A percentile compares a stretch with the other conserved stretches of the same genome.
Conservation (phyloP, 176 grass and related monocot genomes). For the Ensete glaucum region DNA sequence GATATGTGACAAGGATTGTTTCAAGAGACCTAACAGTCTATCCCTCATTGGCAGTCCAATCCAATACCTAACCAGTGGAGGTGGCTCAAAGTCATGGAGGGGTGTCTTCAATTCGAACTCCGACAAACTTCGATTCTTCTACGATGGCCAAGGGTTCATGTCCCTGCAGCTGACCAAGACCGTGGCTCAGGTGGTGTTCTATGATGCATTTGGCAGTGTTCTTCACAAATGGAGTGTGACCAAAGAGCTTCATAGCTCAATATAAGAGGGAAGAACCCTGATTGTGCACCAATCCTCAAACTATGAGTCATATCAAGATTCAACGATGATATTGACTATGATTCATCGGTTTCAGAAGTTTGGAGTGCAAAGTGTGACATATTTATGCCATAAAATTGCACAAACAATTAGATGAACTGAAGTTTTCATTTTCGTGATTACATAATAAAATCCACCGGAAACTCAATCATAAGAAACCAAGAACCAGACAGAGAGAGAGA, state of each 20-base stretch:
- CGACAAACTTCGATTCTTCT: conserved; percentile 60
- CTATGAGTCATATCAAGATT: too few species aligned
- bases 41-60: conserved; percentile 28
- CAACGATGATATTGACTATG: too few species aligned
- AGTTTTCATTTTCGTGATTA: too few species aligned
- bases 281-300: too few species aligned
- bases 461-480: too few species aligned
- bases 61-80: conserved; percentile 67
- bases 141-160: conserved; percentile 84
- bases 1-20: neutral
- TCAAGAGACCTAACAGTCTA: neutral
- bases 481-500: too few species aligned
- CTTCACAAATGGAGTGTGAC: conserved; percentile 51
- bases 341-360: too few species aligned
- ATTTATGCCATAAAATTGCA: too few species aligned
- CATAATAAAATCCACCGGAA: too few species aligned
- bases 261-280: neutral
- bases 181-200: conserved; percentile 37
- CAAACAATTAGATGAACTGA: too few species aligned
- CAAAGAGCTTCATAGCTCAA: conserved; percentile 21
- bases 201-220: conserved; percentile 39
- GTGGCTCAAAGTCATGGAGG: conserved; percentile 75
- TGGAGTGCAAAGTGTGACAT: too few species aligned
- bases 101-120: conserved; percentile 39
- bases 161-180: conserved; percentile 48